Evolutionary conservation across 75 land plant species (phyloP).

Genomic region (Larix kaempferi): DNA sequence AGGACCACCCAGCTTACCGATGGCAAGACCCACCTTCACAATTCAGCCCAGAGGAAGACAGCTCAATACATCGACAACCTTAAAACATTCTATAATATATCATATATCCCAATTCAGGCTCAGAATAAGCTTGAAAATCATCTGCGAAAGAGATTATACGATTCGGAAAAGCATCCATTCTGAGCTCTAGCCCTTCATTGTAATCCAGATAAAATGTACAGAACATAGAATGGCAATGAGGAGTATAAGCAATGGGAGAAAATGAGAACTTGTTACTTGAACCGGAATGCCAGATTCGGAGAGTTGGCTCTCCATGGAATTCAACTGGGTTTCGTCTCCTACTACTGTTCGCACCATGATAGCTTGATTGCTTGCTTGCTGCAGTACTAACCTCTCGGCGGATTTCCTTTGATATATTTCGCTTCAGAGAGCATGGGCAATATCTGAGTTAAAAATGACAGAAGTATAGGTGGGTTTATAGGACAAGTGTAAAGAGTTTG

Average conservation of each 20-base stretch:
- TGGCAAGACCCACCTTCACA: conserved; percentile 26
- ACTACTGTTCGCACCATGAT: conserved; percentile 26
- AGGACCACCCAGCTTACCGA: conserved; percentile 21
- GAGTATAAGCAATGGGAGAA: not conserved
- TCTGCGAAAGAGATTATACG: too few species aligned
- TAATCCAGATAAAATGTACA: not conserved
- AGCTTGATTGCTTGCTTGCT: not conserved
- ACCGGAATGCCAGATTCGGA: conserved; percentile 16
- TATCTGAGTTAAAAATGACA: too few species aligned
- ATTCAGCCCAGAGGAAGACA: not conserved
- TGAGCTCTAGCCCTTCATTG: not conserved
- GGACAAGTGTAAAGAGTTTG: too few species aligned
- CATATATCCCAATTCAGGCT: too few species aligned
- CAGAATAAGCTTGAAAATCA: too few species aligned
- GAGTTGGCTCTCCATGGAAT: conserved; percentile 14
- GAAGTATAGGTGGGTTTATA: too few species aligned
- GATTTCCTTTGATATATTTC: too few species aligned
- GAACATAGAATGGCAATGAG: not conserved
- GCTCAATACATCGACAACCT: not conserved
- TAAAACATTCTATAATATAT: not conserved
- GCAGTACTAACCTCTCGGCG: too few species aligned
- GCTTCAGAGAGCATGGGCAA: too few species aligned
- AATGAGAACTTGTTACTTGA: conserved; percentile 12
- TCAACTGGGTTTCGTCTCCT: conserved; percentile 28
- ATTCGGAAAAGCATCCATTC: too few species aligned